Percentiles rank a stretch among this genome's conserved stretches.
phyloP scores from a whole-genome alignment of 2,329 filamentous ascomycete genomes.

The Phoma sp. region DNA sequence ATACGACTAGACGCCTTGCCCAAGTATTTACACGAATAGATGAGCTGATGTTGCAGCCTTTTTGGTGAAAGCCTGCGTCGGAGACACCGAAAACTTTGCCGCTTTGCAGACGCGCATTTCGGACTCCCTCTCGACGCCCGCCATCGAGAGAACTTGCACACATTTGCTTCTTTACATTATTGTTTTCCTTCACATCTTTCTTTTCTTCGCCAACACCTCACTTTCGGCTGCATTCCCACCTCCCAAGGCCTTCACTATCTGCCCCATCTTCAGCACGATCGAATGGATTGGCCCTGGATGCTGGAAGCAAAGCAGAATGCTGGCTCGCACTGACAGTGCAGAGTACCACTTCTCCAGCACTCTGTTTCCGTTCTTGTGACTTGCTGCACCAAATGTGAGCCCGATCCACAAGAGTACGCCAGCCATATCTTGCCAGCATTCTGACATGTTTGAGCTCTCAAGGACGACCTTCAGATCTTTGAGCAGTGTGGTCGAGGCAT shows the following conservation, averaged over 20 bases:
- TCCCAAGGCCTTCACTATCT: slow-evolving; percentile 28
- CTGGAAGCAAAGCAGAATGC: slow-evolving; percentile 45
- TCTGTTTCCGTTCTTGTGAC: slow-evolving; percentile 27
- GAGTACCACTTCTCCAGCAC: slow-evolving; percentile 39
- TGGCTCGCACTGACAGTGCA: slow-evolving; percentile 39
- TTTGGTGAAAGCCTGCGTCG: slow-evolving; percentile 5
- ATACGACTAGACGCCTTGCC: not conserved
- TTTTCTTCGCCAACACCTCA: slow-evolving; percentile 21
- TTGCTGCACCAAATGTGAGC: slow-evolving; percentile 43
- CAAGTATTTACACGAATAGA: not conserved
- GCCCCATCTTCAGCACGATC: slow-evolving; percentile 36
- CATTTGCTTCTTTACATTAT: not conserved
- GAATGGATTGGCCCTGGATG: slow-evolving; percentile 40
- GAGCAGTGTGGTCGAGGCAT: slow-evolving; percentile 24
- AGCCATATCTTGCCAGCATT: slow-evolving; percentile 46
- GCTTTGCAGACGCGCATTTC: slow-evolving; percentile 23
- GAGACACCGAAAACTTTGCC: slow-evolving; percentile 21
- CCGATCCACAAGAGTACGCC: slow-evolving; percentile 48
- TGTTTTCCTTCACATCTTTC: slow-evolving; percentile 3
- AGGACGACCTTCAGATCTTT: slow-evolving; percentile 31
- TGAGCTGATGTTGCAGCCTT: not conserved
- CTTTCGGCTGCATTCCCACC: not conserved
- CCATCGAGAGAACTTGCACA: not conserved
- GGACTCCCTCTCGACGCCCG: slow-evolving; percentile 10
- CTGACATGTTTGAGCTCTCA: slow-evolving; percentile 38